These are phyloP conservation scores for Zhuliangozyma parablackwelliae DNA, from an alignment of 1,139 yeast genomes.

Conservation along the genomic window DNA sequence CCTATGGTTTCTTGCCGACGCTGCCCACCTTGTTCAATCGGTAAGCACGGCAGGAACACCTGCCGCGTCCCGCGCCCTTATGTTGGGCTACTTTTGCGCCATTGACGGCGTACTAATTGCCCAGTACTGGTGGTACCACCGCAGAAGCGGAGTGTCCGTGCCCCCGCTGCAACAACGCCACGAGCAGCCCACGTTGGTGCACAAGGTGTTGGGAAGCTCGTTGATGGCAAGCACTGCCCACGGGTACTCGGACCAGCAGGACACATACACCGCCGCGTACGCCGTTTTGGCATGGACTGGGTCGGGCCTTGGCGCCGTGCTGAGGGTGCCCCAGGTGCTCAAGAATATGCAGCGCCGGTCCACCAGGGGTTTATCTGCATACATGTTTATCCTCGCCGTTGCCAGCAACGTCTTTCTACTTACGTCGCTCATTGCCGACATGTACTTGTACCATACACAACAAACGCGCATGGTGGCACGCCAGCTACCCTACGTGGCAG, in stretches of 20 bases:
- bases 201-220: not conserved
- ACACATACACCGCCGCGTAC: not conserved
- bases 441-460: slow-evolving; percentile 11
- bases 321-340: slow-evolving; percentile 75
- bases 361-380: slow-evolving; percentile 35
- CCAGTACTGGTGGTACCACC: not conserved
- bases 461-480: slow-evolving; percentile 12
- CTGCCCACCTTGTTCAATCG: slow-evolving; percentile 74
- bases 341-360: slow-evolving; percentile 27
- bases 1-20: slow-evolving; percentile 79
- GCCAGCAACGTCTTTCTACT: slow-evolving; percentile 34
- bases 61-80: slow-evolving; percentile 29
- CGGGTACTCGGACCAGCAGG: not conserved
- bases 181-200: not conserved
- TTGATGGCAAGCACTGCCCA: not conserved
- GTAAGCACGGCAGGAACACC: slow-evolving; percentile 55
- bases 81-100: slow-evolving; percentile 52
- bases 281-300: not conserved
- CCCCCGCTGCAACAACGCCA: not conserved
- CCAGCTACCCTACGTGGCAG: slow-evolving; percentile 34
- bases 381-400: slow-evolving; percentile 33
- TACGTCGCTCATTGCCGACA: slow-evolving; percentile 27
- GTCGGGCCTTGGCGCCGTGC: slow-evolving; percentile 22
- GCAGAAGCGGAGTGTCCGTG: not conserved
- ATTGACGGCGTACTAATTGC: slow-evolving; percentile 67